Evolutionary conservation across 805 yeast genomes (phyloP), one percentile per base, ranked within the genome.

Genomic region (Candida caryicola): DNA sequence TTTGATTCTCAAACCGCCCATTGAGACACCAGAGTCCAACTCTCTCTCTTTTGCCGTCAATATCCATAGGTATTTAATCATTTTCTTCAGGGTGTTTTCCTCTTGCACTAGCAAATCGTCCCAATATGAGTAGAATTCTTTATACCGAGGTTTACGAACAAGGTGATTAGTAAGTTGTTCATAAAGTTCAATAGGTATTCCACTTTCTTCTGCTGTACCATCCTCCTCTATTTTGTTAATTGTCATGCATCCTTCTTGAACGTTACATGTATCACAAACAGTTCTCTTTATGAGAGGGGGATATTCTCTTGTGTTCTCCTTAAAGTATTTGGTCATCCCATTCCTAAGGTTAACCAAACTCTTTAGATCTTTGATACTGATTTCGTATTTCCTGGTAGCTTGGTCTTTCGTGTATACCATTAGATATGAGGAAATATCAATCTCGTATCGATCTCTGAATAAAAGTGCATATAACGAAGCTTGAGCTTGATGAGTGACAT

Each of bases 401-500:
- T 71, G 70, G 19, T 73, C 68, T 40, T 80, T 80, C 0, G 95
- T 81, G 58, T 90, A 93, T 5, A 84, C 84, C 19, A 93, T 65
- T 23, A 88, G 62, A 34, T 81, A 84, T 39, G 78, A 76, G 3
- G 73, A 68, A 2, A 85, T 75, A 16, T 83, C 81, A 30, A 84
- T 62, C 28, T 79, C 82, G 57, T 91, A 91, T 17, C 95, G 66
- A 45, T 93, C 98, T 33, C 79, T 78, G 50, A 88, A 73, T 40
- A 93, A 62, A 12, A 91, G 61, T 0, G 95, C 80, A 54, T 93
- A 93, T 5, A 93, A 64, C 0, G 90, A 73, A 0, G 93, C 83
- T 57, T 93, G 99, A 0, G 95, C 95, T 35, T 84, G 79, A 57
- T 93, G 96, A 3, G 82, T 60, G 4, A 82, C 57, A 27, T 79